These are phyloP conservation scores for Cetradonia linearis DNA, from an alignment of 495 filamentous ascomycete species.

Conservation along the genomic window DNA sequence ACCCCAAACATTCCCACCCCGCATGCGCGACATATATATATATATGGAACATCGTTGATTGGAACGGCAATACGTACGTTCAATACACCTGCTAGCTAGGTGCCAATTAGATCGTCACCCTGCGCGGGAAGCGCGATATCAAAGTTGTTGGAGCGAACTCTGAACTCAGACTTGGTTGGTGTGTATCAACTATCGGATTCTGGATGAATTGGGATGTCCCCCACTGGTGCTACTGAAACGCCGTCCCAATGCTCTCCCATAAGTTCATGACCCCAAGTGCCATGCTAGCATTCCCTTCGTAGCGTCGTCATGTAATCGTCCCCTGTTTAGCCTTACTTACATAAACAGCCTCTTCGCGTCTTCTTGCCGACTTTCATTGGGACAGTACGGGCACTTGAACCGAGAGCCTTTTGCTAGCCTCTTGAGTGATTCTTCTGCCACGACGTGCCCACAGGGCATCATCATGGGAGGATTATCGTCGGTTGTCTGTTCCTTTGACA, in stretches of 20 bases:
- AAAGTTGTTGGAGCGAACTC: neutral
- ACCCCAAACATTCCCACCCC: constrained; percentile 4
- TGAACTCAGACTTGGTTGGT: too few species aligned
- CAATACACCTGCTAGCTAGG: neutral
- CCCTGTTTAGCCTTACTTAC: constrained; percentile 19
- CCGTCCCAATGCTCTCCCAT: constrained; percentile 4
- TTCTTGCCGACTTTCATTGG: constrained; percentile 62
- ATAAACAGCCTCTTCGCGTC: constrained; percentile 70
- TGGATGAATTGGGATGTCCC: neutral
- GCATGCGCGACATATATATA: constrained; percentile 13
- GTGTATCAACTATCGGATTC: neutral
- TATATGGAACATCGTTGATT: constrained; percentile 11
- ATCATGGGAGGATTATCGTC: constrained; percentile 94
- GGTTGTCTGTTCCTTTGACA: constrained; percentile 90
- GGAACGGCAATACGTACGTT: constrained; percentile 14
- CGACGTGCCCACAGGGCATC: constrained; percentile 93
- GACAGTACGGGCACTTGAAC: constrained; percentile 97
- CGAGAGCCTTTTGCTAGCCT: constrained; percentile 63
- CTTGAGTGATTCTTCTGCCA: constrained; percentile 72
- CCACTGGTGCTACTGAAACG: constrained; percentile 13
- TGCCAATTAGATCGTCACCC: neutral
- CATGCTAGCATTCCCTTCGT: constrained; percentile 12
- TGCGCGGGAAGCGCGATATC: constrained; percentile 9
- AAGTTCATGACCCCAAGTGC: constrained; percentile 1
- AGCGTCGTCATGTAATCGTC: constrained; percentile 1